Base-by-base conservation (phyloP, 2,329 filamentous ascomycete genomes). In the Cordyceps cicadae region DNA sequence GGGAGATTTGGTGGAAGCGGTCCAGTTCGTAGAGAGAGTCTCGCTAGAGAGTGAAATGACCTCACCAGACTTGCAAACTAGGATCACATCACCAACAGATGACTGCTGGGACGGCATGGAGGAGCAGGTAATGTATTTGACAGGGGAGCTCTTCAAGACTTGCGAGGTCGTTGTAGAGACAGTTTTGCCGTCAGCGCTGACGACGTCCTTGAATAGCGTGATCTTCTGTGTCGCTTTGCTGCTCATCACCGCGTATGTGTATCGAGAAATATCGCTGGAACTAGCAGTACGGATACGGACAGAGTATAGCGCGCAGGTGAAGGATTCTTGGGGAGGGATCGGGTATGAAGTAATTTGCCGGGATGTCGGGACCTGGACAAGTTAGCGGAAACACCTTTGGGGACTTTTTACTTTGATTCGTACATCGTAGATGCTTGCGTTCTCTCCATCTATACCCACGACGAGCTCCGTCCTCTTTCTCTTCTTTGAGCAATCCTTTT, bases 301-400 rank as follows among this genome's bases (percentile, higher is more conserved):
- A 17, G 85, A 87, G 70, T 78, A 80, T 21, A 84, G 81, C 9
- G 84, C 72, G 70, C 85, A 87, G 59, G 83, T 83, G 69, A 88
- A 86, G 56, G 77, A 79, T 58, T 85, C 81, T 70, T 87, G 83
- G 1, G 85, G 86, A 29, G 85, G 82, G 63, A 88, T 81, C 24
- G 85, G 84, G 69, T 87, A 87, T 2, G 85, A 87, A 7, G 85
- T 87, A 66, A 87, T 79, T 63, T 87, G 75, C 63, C 81, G 78
- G 6, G 84, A 82, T 3, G 83, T 81, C 3, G 84, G 78, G 51
- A 87, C 77, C 85, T 88, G 64, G 24, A 37, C 29, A 32, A 17
- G 50, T 63, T 57, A 64, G 60, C 29, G 57, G 1, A n/a, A 6
- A 32, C 19, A 32, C 21, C 14, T 26, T 12, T 15, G 32, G 37